Conservation (phyloP, 2,329 filamentous ascomycete genomes). For the Scopulariopsis brevicaulis region DNA sequence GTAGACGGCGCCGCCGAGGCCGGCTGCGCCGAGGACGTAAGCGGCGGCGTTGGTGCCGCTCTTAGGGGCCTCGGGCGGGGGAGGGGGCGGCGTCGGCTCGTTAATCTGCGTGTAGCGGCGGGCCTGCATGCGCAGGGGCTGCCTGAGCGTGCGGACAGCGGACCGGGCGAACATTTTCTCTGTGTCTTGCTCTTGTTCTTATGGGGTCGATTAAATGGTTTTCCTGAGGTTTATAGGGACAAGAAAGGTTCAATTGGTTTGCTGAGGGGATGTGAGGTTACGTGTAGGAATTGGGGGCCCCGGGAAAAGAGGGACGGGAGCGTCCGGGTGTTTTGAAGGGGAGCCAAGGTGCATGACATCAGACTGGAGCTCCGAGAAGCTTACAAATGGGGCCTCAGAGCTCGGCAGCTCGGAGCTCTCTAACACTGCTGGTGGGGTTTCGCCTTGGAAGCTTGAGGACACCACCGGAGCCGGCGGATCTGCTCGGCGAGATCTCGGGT, state of each 20-base stretch:
- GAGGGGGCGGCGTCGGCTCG: constrained; percentile 27
- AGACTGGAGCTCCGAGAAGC: background rate
- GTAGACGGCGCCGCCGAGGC: constrained; percentile 45
- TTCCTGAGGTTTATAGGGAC: background rate
- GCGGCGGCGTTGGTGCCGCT: constrained; percentile 47
- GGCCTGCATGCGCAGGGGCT: constrained; percentile 46
- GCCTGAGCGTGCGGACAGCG: constrained; percentile 44
- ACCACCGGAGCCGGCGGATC: background rate
- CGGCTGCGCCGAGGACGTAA: constrained; percentile 48
- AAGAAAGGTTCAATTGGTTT: background rate
- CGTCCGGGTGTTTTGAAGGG: background rate
- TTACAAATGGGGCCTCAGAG: background rate
- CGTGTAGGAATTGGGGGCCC: background rate
- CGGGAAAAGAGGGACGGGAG: background rate
- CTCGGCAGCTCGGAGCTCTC: background rate
- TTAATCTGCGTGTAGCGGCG: constrained; percentile 60
- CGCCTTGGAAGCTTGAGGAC: background rate
- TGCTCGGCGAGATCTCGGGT: background rate
- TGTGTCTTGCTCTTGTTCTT: background rate
- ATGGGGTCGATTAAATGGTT: background rate
- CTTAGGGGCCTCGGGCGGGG: constrained; percentile 33
- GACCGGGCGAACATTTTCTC: constrained; percentile 53
- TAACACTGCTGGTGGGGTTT: background rate
- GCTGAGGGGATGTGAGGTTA: background rate
- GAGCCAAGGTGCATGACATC: constrained; percentile 1